Conservation (phyloP, 2,329 filamentous ascomycete species). For the Arthrinium puccinioides region DNA sequence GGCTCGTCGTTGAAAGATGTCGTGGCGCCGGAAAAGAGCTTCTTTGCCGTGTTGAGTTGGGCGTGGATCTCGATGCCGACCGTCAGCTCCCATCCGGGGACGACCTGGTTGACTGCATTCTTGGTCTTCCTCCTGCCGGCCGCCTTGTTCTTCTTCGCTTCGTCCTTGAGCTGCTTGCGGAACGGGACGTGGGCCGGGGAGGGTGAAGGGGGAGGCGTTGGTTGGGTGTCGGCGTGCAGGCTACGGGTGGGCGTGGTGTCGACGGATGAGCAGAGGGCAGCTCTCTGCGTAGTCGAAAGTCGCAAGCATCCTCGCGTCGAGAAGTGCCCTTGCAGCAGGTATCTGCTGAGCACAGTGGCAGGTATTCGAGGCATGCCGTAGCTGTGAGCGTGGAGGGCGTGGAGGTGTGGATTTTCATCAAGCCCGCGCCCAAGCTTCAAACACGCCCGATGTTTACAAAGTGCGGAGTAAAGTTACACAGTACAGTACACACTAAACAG, state of each 20-base stretch:
- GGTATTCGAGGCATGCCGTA: constrained; percentile 36
- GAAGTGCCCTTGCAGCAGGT: constrained; percentile 40
- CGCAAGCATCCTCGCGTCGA: constrained; percentile 33
- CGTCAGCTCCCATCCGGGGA: constrained; percentile 79
- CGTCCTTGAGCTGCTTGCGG: constrained; percentile 66
- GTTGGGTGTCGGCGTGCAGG: constrained; percentile 23
- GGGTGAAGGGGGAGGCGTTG: constrained; percentile 11
- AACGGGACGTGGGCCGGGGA: constrained; percentile 38
- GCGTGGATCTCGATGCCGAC: constrained; percentile 97
- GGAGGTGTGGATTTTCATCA: not conserved
- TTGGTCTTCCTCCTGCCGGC: constrained; percentile 36
- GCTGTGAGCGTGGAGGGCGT: not conserved
- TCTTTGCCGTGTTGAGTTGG: constrained; percentile 80
- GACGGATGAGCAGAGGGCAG: not conserved
- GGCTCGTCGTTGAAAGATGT: constrained; percentile 61
- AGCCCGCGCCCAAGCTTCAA: too few species aligned
- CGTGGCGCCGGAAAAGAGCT: constrained; percentile 75
- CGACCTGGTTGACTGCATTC: constrained; percentile 41
- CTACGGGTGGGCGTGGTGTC: constrained; percentile 12
- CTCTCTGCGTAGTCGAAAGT: constrained; percentile 3
- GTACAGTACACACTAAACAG: too few species aligned
- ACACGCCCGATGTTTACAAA: too few species aligned
- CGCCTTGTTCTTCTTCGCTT: constrained; percentile 45
- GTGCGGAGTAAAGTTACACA: too few species aligned
- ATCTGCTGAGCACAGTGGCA: constrained; percentile 36